phyloP scores from a whole-genome alignment of 1,284 basidiomycete genomes.

The Cryptococcus neoformans region DNA sequence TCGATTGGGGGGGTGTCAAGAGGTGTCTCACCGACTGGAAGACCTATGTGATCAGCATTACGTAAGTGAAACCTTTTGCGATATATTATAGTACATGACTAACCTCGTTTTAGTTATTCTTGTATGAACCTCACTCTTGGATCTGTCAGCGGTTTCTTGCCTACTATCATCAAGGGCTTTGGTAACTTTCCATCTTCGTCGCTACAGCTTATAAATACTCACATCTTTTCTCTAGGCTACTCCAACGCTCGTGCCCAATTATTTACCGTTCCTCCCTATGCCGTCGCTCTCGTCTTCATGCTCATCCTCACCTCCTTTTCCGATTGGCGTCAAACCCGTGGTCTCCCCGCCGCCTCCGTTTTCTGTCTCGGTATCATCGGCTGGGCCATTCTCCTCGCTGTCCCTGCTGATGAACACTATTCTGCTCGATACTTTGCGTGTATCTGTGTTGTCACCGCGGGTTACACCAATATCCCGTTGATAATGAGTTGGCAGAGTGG shows the following conservation, averaged over 20 bases:
- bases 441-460: slow-evolving; percentile 46
- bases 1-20: slow-evolving; percentile 53
- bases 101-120: slow-evolving; percentile 58
- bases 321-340: slow-evolving; percentile 69
- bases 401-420: slow-evolving; percentile 35
- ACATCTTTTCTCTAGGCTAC: slow-evolving; percentile 48
- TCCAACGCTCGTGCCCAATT: slow-evolving; percentile 53
- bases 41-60: slow-evolving; percentile 57
- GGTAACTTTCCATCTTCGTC: slow-evolving; percentile 1
- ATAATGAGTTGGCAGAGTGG: slow-evolving; percentile 45
- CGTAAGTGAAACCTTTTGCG: slow-evolving; percentile 53
- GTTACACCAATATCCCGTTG: slow-evolving; percentile 46
- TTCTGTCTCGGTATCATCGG: slow-evolving; percentile 49
- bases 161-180: slow-evolving; percentile 65
- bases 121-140: slow-evolving; percentile 74
- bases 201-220: no score
- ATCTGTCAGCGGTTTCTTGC: slow-evolving; percentile 76
- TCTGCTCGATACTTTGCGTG: slow-evolving; percentile 49
- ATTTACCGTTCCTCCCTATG: slow-evolving; percentile 59
- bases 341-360: slow-evolving; percentile 41
- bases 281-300: slow-evolving; percentile 65
- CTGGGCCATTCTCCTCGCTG: slow-evolving; percentile 47
- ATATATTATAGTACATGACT: no score
- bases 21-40: slow-evolving; percentile 64
- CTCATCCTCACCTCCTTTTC: slow-evolving; percentile 63